Evolutionary conservation across 371 early-diverging fungal genomes (phyloP), one percentile per base, ranked within the genome.

Genomic region (Funneliformis caledonium): DNA sequence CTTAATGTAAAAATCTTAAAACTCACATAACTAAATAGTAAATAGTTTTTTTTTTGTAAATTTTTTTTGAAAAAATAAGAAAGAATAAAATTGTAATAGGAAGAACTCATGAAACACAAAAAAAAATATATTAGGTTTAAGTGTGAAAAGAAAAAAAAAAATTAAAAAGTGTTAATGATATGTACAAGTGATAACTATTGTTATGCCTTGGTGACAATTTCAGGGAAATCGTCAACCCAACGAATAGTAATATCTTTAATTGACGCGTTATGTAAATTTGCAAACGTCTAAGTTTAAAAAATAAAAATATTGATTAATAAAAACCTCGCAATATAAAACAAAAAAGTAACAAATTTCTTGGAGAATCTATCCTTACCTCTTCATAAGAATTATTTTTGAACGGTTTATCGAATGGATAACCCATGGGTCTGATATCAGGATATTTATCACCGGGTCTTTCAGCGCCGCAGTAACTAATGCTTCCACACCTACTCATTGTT

Each of bases 381-480:
- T 56, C 14, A 45, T 45, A 56, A 33, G 31, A 33, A 19, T 52
- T 12, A 33, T 73, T 37, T 73, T 73, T 73, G 31, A 73, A 73
- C 11, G 73, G 73, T 45, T 37, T 42, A 56, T 73, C 56, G 33
- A 73, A 37, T 33, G 50, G 73, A 73, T 73, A 73, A 16, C 73
- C 73, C 73, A 73, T 73, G 14, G 50, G 56, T 52, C 26, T 14
- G 0, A 1, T 6, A 10, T 73, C 73, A 31, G 73, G 73, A 73
- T 73, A 73, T 56, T 73, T 73, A 0, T 56, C 73, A 12, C 26
- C 2, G 3, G 56, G 59, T 73, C 33, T 12, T 73, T 73, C 37
- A 33, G 73, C 50, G 19, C 73, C 73, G 33, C 73, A 73, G 10
- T 19, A 73, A 73, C 56, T 52, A 26, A 73, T 33, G 37, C 73